These are phyloP conservation scores for Aristolochia fimbriata DNA, from an alignment of 164 flowering plant species.

Conservation along the genomic window DNA sequence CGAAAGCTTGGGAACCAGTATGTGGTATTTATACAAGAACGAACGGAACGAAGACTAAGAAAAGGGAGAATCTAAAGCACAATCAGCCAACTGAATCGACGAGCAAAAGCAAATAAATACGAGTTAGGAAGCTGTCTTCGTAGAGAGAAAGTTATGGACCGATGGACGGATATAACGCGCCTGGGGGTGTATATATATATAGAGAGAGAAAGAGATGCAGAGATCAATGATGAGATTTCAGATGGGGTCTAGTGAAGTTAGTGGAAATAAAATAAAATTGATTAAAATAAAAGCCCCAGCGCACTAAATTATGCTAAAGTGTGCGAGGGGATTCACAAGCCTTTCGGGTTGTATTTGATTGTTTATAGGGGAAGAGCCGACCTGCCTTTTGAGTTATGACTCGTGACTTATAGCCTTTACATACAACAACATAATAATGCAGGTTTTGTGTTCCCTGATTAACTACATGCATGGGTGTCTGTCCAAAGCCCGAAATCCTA, in stretches of 20 bases:
- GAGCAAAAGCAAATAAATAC: no score
- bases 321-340: background rate
- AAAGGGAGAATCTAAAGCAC: no score
- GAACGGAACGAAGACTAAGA: no score
- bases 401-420: background rate
- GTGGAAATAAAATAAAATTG: background rate
- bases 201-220: background rate
- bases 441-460: background rate
- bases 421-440: no score
- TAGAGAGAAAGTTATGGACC: background rate
- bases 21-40: no score
- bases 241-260: background rate
- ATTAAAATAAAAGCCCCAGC: background rate
- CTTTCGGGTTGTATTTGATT: background rate
- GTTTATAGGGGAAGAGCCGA: background rate
- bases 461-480: background rate
- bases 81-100: no score
- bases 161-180: background rate
- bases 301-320: background rate
- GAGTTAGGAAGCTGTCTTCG: no score
- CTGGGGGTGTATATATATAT: slow-evolving; percentile 7
- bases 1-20: no score
- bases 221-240: background rate
- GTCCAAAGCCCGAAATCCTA: no score
- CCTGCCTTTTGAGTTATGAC: background rate